These are phyloP conservation scores for Periconia macrospinosa DNA, from an alignment of 2,329 filamentous ascomycete species.

Conservation along the genomic window DNA sequence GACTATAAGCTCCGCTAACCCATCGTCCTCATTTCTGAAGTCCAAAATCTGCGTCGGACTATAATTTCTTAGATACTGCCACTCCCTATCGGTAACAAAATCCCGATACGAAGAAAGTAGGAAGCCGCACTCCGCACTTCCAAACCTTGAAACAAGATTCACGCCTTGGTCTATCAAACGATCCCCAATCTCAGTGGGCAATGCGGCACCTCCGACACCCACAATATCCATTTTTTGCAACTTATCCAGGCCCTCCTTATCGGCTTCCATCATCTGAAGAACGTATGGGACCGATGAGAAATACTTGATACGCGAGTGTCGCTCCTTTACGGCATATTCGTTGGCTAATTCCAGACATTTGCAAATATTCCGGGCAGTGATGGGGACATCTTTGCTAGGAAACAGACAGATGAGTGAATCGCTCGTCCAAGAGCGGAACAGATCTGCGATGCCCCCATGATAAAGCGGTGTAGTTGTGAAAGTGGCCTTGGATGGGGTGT, in stretches of 20 bases:
- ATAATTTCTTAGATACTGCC: conserved; percentile 60
- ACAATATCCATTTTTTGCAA: conserved; percentile 59
- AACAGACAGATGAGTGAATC: conserved; percentile 65
- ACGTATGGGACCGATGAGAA: conserved; percentile 78
- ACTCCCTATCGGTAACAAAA: conserved; percentile 58
- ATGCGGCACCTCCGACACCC: conserved; percentile 64
- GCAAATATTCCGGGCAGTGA: conserved; percentile 59
- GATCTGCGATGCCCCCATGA: conserved; percentile 66
- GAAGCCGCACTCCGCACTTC: conserved; percentile 69
- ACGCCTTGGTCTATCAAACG: conserved; percentile 54
- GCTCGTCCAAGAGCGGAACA: conserved; percentile 64
- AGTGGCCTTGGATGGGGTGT: conserved; percentile 47
- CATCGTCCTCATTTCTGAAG: conserved; percentile 40
- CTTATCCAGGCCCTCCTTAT: conserved; percentile 80
- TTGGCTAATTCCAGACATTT: conserved; percentile 49
- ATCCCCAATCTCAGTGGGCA: conserved; percentile 58
- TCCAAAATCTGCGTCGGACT: conserved; percentile 52
- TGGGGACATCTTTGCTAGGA: conserved; percentile 57
- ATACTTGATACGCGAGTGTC: conserved; percentile 51
- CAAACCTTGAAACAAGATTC: conserved; percentile 64
- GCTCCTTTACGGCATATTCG: conserved; percentile 13
- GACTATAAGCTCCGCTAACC: conserved; percentile 59
- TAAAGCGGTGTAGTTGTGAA: conserved; percentile 69
- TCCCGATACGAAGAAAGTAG: conserved; percentile 64
- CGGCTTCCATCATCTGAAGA: conserved; percentile 83